These are phyloP conservation scores for Oenanthe sinensis DNA, from an alignment of 129 eudicot species.

Conservation along the genomic window DNA sequence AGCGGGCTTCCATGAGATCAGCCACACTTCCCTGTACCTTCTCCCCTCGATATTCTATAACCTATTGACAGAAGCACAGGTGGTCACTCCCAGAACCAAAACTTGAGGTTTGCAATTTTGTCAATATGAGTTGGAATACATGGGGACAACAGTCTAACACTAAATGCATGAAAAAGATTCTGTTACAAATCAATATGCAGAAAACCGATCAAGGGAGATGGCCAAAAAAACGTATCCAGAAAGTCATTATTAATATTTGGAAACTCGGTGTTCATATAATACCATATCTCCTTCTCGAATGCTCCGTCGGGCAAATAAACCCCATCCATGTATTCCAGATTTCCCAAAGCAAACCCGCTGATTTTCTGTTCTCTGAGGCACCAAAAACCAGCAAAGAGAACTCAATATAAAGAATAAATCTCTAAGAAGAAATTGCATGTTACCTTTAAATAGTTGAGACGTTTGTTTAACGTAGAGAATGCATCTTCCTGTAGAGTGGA, in stretches of 20 bases:
- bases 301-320: conserved; percentile 74
- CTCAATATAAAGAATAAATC: background rate
- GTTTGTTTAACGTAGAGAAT: background rate
- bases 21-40: conserved; percentile 31
- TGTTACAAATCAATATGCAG: background rate
- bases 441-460: background rate
- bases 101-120: background rate
- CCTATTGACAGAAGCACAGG: conserved; percentile 36
- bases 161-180: background rate
- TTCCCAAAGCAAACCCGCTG: conserved; percentile 70
- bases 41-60: conserved; percentile 68
- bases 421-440: background rate
- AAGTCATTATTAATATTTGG: background rate
- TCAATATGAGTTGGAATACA: background rate
- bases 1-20: conserved; percentile 38
- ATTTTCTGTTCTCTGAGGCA: conserved; percentile 53
- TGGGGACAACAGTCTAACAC: background rate
- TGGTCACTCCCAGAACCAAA: background rate
- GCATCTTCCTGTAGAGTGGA: background rate
- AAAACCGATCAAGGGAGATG: too few species aligned
- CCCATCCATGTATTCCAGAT: conserved; percentile 95
- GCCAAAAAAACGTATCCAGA: background rate
- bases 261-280: conserved; percentile 1
- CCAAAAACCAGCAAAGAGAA: background rate
- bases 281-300: conserved; percentile 91